A percentile compares a stretch with the other conserved stretches of the same genome.
Evolutionary conservation across 768 basidiomycete genomes (phyloP).

Genomic region (Rubroboletus pulcherrimus): DNA sequence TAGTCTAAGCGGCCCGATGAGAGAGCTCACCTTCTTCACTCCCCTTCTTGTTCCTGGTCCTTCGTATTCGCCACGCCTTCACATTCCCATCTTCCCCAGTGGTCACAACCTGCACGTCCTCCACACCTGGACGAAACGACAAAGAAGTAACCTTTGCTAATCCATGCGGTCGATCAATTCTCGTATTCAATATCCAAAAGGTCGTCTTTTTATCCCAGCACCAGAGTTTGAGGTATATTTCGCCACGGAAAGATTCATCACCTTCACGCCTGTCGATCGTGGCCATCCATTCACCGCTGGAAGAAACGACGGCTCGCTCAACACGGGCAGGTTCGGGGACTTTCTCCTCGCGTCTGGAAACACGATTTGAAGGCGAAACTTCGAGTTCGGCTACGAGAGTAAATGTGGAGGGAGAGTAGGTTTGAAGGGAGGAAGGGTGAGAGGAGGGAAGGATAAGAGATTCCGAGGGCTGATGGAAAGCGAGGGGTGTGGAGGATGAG

Average conservation of each 20-base stretch:
- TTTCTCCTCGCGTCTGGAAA: slow-evolving; percentile 78
- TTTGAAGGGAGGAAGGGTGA: slow-evolving; percentile 93
- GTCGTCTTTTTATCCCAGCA: slow-evolving; percentile 64
- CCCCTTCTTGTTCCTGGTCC: slow-evolving; percentile 42
- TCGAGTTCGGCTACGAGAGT: slow-evolving; percentile 83
- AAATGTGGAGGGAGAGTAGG: slow-evolving; percentile 72
- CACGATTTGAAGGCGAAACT: slow-evolving; percentile 88
- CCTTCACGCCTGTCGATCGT: slow-evolving; percentile 76
- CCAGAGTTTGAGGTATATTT: slow-evolving; percentile 89
- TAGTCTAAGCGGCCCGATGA: background rate
- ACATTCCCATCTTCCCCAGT: slow-evolving; percentile 71
- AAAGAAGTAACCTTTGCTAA: slow-evolving; percentile 55
- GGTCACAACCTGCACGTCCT: slow-evolving; percentile 56
- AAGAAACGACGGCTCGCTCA: slow-evolving; percentile 61
- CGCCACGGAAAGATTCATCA: slow-evolving; percentile 60
- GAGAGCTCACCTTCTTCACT: slow-evolving; percentile 47
- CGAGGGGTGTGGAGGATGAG: slow-evolving; percentile 55
- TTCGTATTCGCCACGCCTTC: slow-evolving; percentile 75
- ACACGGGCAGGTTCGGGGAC: slow-evolving; percentile 72
- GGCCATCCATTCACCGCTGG: slow-evolving; percentile 85
- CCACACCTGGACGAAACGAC: slow-evolving; percentile 57
- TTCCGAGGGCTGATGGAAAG: slow-evolving; percentile 67
- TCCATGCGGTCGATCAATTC: slow-evolving; percentile 87
- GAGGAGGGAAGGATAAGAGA: slow-evolving; percentile 88
- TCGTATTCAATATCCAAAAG: slow-evolving; percentile 77